phyloP scores from a whole-genome alignment of 371 early-diverging fungal species.

The Lichtheimia ramosa region DNA sequence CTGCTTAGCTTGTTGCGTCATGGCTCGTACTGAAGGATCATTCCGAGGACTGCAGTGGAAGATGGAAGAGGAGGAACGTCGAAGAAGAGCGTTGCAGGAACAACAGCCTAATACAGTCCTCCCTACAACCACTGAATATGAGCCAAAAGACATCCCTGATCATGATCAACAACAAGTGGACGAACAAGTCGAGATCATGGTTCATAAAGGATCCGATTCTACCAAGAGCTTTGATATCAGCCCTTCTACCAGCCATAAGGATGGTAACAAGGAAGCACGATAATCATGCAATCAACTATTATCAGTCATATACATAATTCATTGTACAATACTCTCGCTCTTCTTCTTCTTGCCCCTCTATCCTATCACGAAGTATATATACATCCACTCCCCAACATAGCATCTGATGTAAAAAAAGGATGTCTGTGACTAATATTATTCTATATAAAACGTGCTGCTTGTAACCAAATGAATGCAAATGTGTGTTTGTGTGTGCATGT shows the following conservation, averaged over 20 bases:
- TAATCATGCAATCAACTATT: not conserved
- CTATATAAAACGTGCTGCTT: too few species aligned
- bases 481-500: too few species aligned
- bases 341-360: not conserved
- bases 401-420: too few species aligned
- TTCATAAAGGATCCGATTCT: conserved; percentile 11
- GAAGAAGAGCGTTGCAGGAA: conserved; percentile 40
- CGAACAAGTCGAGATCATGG: conserved; percentile 10
- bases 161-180: conserved; percentile 1
- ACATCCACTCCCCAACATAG: too few species aligned
- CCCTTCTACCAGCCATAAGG: not conserved
- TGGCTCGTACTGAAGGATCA: conserved; percentile 73
- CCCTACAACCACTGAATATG: conserved; percentile 4
- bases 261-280: not conserved
- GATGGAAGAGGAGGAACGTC: conserved; percentile 38
- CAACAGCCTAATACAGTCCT: conserved; percentile 40
- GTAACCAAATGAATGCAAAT: too few species aligned
- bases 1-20: conserved; percentile 72
- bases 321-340: not conserved
- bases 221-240: not conserved
- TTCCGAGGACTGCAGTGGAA: conserved; percentile 62
- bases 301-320: not conserved
- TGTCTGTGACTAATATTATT: too few species aligned
- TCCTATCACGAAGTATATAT: too few species aligned
- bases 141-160: not conserved